phyloP scores from a whole-genome alignment of 257 asterid species.

The Solanum medicagineum region DNA sequence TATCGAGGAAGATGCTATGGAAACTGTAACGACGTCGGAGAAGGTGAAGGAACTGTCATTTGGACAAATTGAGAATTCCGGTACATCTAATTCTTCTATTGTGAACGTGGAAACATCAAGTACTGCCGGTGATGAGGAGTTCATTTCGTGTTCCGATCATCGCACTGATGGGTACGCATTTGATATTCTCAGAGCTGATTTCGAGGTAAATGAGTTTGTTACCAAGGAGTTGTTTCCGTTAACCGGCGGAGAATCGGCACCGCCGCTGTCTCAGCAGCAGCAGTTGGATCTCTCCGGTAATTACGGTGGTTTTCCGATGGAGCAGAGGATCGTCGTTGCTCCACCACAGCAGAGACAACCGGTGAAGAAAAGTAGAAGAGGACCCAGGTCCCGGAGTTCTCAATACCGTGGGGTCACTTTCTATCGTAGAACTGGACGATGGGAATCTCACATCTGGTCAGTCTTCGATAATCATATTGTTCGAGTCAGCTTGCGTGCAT shows the following conservation, averaged over 20 bases:
- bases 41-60: constrained; percentile 8
- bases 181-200: constrained; percentile 39
- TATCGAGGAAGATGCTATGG: constrained; percentile 21
- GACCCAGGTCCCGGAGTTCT: constrained; percentile 95
- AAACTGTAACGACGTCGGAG: constrained; percentile 22
- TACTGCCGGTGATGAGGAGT: constrained; percentile 56
- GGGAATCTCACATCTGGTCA: constrained; percentile 99
- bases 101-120: constrained; percentile 61
- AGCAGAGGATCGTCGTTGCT: constrained; percentile 29
- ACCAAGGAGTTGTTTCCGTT: constrained; percentile 58
- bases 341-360: constrained; percentile 37
- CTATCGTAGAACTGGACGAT: constrained; percentile 92
- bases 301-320: constrained; percentile 18
- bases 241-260: constrained; percentile 7
- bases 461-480: background rate
- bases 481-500: background rate
- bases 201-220: constrained; percentile 34
- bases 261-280: background rate
- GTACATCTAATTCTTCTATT: constrained; percentile 65
- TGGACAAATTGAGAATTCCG: constrained; percentile 56
- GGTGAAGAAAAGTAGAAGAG: constrained; percentile 84
- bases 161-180: constrained; percentile 27
- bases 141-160: constrained; percentile 26
- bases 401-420: constrained; percentile 98
- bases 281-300: constrained; percentile 37